Evolutionary conservation across 257 asterid genomes (phyloP).

Genomic region (Paraleonurus japonicus): DNA sequence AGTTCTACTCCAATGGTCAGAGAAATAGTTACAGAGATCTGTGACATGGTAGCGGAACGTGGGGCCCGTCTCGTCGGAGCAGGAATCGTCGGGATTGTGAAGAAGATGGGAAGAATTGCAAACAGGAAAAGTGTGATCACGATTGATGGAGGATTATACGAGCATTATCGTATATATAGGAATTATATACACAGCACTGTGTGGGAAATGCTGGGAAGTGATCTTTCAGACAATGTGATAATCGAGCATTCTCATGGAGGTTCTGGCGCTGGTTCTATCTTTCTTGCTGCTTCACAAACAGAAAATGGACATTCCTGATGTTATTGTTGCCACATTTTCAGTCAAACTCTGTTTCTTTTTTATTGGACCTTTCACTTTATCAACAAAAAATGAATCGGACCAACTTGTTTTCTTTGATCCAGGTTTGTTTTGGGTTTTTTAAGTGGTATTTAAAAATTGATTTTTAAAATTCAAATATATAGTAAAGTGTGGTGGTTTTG

Average conservation of each 20-base stretch:
- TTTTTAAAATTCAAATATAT: too few species aligned
- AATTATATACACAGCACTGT: constrained; percentile 78
- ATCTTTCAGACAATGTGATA: constrained; percentile 57
- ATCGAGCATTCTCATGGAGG: constrained; percentile 79
- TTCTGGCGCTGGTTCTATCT: constrained; percentile 72
- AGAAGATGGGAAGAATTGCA: constrained; percentile 55
- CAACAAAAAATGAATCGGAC: background rate
- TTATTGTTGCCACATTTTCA: background rate
- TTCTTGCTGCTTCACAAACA: constrained; percentile 65
- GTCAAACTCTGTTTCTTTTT: background rate
- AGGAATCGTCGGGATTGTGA: constrained; percentile 66
- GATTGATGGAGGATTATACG: constrained; percentile 70
- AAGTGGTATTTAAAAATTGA: too few species aligned
- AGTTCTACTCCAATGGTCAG: constrained; percentile 50
- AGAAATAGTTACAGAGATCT: constrained; percentile 63
- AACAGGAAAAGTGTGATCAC: constrained; percentile 56
- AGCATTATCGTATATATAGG: constrained; percentile 65
- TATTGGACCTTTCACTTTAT: background rate
- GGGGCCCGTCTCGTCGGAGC: constrained; percentile 88
- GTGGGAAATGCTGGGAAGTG: constrained; percentile 82
- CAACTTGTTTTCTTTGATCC: background rate
- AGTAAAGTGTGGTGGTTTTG: too few species aligned
- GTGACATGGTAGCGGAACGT: constrained; percentile 77
- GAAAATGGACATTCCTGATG: constrained; percentile 30
- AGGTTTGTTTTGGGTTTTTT: too few species aligned